Percentiles rank a stretch among this genome's conserved stretches.
Evolutionary conservation across 306 rosid genomes (phyloP).

Genomic region (Styphnolobium japonicum): DNA sequence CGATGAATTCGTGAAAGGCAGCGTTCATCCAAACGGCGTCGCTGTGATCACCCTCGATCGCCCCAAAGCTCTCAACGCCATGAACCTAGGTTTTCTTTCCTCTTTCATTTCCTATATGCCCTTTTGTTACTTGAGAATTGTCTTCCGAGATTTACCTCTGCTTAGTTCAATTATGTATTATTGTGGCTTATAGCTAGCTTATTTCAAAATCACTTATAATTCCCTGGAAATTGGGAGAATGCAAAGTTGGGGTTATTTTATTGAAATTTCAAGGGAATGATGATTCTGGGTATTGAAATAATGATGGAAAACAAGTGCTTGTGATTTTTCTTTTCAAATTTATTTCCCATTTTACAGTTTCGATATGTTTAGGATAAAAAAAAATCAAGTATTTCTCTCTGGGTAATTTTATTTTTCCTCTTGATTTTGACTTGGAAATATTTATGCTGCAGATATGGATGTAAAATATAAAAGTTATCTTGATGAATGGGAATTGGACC

Average conservation of each 20-base stretch:
- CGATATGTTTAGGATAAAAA: neutral
- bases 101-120: neutral
- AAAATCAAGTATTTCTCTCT: neutral
- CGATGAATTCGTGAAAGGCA: slow-evolving; percentile 77
- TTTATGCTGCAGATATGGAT: slow-evolving; percentile 81
- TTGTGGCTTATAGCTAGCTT: neutral
- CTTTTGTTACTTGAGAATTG: neutral
- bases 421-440: slow-evolving; percentile 16
- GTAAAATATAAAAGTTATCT: slow-evolving; percentile 72
- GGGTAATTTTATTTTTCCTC: neutral
- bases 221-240: neutral
- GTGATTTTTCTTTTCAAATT: neutral
- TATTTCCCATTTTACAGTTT: neutral
- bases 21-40: slow-evolving; percentile 76
- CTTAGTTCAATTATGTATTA: neutral
- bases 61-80: slow-evolving; percentile 97
- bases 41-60: slow-evolving; percentile 96
- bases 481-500: slow-evolving; percentile 91
- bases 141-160: neutral
- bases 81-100: slow-evolving; percentile 65
- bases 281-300: slow-evolving; percentile 4
- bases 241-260: neutral
- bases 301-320: neutral
- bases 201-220: neutral
- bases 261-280: neutral